phyloP scores from a whole-genome alignment of 2,329 filamentous ascomycete genomes.

The Blastomyces gilchristii region DNA sequence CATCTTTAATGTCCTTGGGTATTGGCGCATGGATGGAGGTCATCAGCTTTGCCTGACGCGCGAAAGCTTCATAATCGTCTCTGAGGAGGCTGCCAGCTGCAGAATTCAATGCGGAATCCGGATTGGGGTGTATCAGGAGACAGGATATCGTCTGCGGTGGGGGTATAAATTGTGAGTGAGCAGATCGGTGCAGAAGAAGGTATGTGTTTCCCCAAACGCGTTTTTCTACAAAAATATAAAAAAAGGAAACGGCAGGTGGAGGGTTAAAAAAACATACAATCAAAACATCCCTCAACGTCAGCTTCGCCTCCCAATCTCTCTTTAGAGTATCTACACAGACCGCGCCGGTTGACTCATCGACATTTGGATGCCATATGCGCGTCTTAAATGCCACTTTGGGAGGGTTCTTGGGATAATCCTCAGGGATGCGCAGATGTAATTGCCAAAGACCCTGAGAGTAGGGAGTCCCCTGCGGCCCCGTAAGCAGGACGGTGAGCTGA shows the following conservation, averaged over 20 bases:
- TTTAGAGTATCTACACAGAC: conserved; percentile 57
- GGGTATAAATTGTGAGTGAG: background rate
- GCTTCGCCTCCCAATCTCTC: conserved; percentile 49
- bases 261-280: conserved; percentile 26
- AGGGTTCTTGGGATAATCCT: conserved; percentile 42
- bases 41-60: conserved; percentile 50
- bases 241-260: background rate
- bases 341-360: conserved; percentile 51
- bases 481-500: conserved; percentile 47
- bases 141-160: conserved; percentile 48
- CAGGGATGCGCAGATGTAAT: conserved; percentile 49
- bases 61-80: conserved; percentile 50
- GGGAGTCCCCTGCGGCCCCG: conserved; percentile 50
- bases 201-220: background rate
- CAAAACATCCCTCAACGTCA: conserved; percentile 51
- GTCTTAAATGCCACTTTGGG: conserved; percentile 51
- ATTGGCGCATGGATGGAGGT: conserved; percentile 51
- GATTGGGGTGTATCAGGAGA: conserved; percentile 54
- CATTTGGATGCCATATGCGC: conserved; percentile 54
- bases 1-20: conserved; percentile 35
- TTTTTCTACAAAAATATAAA: background rate
- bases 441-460: conserved; percentile 51
- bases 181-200: background rate
- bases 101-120: conserved; percentile 53
- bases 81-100: conserved; percentile 49